These are phyloP conservation scores for Sechiopsis laciniata DNA, from an alignment of 306 rosid genomes.

Conservation along the genomic window DNA sequence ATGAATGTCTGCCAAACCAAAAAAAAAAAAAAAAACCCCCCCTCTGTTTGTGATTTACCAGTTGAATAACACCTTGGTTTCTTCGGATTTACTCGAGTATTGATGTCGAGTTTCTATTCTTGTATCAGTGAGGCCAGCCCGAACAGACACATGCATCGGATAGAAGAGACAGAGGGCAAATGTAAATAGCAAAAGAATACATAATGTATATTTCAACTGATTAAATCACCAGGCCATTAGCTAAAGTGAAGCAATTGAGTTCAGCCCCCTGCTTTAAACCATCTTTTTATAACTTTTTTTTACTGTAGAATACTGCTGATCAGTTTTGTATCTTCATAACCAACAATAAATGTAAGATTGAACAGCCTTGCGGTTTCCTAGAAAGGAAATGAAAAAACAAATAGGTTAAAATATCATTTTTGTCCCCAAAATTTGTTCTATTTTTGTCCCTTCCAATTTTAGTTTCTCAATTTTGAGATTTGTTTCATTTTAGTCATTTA, in stretches of 20 bases:
- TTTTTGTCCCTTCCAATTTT: no score
- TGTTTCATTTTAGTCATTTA: no score
- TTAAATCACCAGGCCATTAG: constrained; percentile 10
- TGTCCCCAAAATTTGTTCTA: no score
- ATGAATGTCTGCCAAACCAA: no score
- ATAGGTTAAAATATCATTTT: not conserved
- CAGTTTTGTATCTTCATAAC: constrained; percentile 32
- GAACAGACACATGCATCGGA: constrained; percentile 38
- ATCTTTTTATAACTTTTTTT: not conserved
- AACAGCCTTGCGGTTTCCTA: constrained; percentile 17
- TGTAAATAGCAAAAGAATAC: constrained; percentile 66
- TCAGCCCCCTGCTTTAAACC: not conserved
- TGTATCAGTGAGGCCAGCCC: constrained; percentile 65
- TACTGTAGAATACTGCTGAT: constrained; percentile 10
- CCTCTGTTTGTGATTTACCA: not conserved
- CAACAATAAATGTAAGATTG: constrained; percentile 15
- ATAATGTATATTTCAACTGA: constrained; percentile 32
- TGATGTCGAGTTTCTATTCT: constrained; percentile 9
- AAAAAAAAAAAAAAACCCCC: no score
- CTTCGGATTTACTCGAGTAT: not conserved
- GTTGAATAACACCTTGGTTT: not conserved
- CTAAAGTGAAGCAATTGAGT: constrained; percentile 5
- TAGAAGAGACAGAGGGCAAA: constrained; percentile 53
- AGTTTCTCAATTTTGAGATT: no score
- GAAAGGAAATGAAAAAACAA: not conserved